Evolutionary conservation across 352 stramenopile genomes (phyloP), one percentile per base, ranked within the genome.

Genomic region (Globisporangium irregulare): DNA sequence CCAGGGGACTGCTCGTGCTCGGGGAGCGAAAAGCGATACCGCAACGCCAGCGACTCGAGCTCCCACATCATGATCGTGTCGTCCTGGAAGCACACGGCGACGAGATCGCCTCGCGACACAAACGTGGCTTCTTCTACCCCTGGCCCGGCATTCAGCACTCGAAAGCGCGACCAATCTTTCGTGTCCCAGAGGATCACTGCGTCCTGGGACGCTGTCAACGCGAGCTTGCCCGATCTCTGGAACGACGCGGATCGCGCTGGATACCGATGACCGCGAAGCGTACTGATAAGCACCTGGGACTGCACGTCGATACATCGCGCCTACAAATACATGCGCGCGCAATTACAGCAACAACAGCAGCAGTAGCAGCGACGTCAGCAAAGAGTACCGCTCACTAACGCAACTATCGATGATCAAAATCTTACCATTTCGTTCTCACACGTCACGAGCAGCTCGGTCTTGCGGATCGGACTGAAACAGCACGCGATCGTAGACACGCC

Each of bases 51-150:
- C 12, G 84, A 79, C 55, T 89, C 84, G 4, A 94, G 75, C 61
- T 93, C 84, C 88, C 86, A 94, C 84, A 95, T 93, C 82, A 95
- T 90, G 66, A 94, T 89, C 12, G 84, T 88, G 61, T 92, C 79
- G 56, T 95, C 88, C 41, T 91, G 80, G 65, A 94, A 95, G 60
- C 80, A 94, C 1, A 94, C 86, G 1, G 84, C 86, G 25, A 95
- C 86, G 12, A 95, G 73, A 14, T 93, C 73, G 22, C 80, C 83
- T 59, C 68, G 66, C 0, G 73, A 18, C 25, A 92, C 81, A 53
- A 94, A 94, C n/a, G 69, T 77, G 1, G 84, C 84, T 41, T 84
- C 72, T 53, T 90, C 80, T 20, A 93, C 84, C 0, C 82, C 84
- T 0, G 84, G 83, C 0, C 85, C 86, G 9, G 86, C 88, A 57